A percentile compares a stretch with the other conserved stretches of the same genome.
phyloP scores from a whole-genome alignment of 1,284 basidiomycete species.

The Trametes pubescens region DNA sequence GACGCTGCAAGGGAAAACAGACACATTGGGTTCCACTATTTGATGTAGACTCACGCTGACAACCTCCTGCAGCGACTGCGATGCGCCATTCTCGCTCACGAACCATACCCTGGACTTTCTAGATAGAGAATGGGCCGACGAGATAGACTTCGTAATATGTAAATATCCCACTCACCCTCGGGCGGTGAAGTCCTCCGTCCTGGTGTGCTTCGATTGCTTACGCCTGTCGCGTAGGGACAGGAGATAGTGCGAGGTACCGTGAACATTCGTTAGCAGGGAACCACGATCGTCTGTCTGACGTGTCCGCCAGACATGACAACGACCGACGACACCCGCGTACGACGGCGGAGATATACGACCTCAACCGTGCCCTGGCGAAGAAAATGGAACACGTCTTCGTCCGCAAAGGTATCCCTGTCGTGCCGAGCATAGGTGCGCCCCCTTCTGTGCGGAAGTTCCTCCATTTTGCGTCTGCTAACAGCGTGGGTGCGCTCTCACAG shows the following conservation, averaged over 20 bases:
- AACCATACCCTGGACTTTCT: constrained; percentile 87
- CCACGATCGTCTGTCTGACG: constrained; percentile 5
- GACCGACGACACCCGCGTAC: constrained; percentile 85
- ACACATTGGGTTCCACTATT: too few species aligned
- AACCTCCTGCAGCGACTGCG: constrained; percentile 72
- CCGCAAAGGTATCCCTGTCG: constrained; percentile 77
- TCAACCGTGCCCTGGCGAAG: constrained; percentile 74
- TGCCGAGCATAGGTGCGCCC: constrained; percentile 80
- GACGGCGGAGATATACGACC: constrained; percentile 79
- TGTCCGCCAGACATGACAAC: constrained; percentile 79
- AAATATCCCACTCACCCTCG: constrained; percentile 34
- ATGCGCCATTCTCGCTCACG: constrained; percentile 81
- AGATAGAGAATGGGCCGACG: constrained; percentile 80
- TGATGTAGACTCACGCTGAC: constrained; percentile 14
- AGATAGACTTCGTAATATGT: constrained; percentile 92
- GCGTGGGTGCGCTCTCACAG: constrained; percentile 44
- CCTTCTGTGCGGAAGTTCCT: constrained; percentile 17
- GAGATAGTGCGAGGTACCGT: constrained; percentile 85
- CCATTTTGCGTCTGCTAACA: constrained; percentile 17
- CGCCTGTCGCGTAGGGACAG: constrained; percentile 71
- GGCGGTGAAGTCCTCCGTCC: constrained; percentile 2
- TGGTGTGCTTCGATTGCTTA: constrained; percentile 27
- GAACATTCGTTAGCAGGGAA: constrained; percentile 3
- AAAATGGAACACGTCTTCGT: constrained; percentile 79
- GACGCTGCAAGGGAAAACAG: too few species aligned